Evolutionary conservation across 192 early-diverging fungal genomes (phyloP).

Genomic region (Allomyces javanicus): DNA sequence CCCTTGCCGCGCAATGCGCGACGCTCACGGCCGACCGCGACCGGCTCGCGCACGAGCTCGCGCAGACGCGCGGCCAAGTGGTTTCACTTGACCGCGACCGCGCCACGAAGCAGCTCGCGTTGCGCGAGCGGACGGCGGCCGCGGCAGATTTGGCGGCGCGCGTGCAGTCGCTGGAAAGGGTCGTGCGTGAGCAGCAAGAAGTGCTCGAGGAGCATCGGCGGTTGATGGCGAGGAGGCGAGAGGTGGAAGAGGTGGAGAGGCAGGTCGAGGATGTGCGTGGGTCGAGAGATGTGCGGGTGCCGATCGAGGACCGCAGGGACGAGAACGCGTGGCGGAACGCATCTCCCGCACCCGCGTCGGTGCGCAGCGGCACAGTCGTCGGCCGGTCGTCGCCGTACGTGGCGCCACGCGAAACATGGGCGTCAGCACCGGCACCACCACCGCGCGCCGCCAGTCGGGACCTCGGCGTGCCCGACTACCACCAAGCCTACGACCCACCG

Average conservation of each 20-base stretch:
- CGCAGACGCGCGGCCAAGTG: background rate
- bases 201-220: background rate
- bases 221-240: background rate
- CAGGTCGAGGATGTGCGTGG: background rate
- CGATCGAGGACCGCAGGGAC: background rate
- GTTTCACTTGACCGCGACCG: background rate
- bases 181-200: background rate
- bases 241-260: background rate
- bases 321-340: background rate
- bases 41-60: background rate
- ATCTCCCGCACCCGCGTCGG: background rate
- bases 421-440: background rate
- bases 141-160: background rate
- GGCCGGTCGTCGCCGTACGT: no score
- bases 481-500: no score
- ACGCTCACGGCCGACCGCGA: background rate
- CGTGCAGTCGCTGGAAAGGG: background rate
- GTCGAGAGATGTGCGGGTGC: background rate
- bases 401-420: background rate
- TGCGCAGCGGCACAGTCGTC: no score
- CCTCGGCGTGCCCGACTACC: no score
- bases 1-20: no score
- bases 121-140: background rate
- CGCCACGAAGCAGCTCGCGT: background rate
- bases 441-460: background rate